Evolutionary conservation across 768 basidiomycete species (phyloP), one percentile per base, ranked within the genome.

Genomic region (Phylloporus sp.): DNA sequence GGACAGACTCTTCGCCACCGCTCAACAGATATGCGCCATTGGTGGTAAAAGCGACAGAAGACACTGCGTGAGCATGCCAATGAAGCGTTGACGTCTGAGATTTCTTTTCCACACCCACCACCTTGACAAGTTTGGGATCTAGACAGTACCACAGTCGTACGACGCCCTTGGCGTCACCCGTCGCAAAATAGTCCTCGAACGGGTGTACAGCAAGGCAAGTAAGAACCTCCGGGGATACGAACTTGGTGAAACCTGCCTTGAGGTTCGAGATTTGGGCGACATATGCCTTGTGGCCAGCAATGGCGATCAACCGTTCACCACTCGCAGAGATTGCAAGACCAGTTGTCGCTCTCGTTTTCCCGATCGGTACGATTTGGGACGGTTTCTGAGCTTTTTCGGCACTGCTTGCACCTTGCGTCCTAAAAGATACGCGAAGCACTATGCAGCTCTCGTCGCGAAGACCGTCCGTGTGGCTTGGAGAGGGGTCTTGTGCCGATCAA

Each of bases 51-150:
- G 84, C 76, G 24, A 99, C 67, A 1, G 91, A 86, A 4, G 88
- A 84, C 16, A 98, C 90, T 4, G 92, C 81, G 66, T 98, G 95
- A 3, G 95, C 89, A 65, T 99, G 97, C 97, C 97, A 99, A 70
- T 97, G 95, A 46, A 97, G 70, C 5, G 84, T 80, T 4, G 90
- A 85, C 1, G 92, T 95, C 61, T 91, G 88, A 1, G 92, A 81
- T 50, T 81, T 84, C 68, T 86, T 90, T 68, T 88, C 88, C 29
- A 87, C 79, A 15, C 82, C 83, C 31, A 76, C 74, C 36, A 76
- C 75, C 60, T 78, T 78, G 28, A 70, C 64, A 23, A 78, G 63
- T 22, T 75, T 75, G 60, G 86, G 80, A 55, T 85, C 81, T 16
- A 95, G 76, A 69, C 92, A 95, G 67, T 97, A 94, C 94, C 95